phyloP scores from a whole-genome alignment of 345 rosid genomes.

The Angophora floribunda region DNA sequence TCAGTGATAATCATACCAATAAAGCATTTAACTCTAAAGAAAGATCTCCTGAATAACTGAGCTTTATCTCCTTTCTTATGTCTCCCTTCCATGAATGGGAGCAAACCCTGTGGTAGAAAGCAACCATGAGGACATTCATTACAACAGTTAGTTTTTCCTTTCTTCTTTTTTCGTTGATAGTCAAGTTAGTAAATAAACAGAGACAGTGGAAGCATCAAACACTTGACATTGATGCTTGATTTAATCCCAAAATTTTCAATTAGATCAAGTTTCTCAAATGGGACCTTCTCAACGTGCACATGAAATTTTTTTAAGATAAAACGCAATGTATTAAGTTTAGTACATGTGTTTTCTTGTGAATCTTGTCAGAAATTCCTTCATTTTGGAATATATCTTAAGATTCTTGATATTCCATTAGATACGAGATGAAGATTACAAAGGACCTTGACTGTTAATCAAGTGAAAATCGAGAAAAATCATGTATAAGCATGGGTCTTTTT shows the following conservation, averaged over 20 bases:
- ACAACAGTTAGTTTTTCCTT: neutral
- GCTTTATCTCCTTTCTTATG: constrained; percentile 42
- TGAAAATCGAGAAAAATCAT: neutral
- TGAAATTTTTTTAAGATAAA: neutral
- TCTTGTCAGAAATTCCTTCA: neutral
- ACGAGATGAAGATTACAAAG: neutral
- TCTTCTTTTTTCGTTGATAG: no score
- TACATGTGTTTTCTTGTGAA: neutral
- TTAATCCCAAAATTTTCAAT: neutral
- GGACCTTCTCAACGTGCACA: neutral
- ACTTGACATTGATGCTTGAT: neutral
- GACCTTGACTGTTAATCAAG: neutral
- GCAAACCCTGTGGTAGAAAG: constrained; percentile 21
- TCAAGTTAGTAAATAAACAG: neutral
- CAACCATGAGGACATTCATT: neutral
- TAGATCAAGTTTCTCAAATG: neutral
- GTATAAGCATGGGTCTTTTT: neutral
- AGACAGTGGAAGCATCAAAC: neutral
- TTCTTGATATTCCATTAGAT: neutral
- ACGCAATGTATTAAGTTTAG: neutral
- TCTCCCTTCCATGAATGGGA: constrained; percentile 59
- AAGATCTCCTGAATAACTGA: constrained; percentile 42
- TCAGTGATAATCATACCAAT: constrained; percentile 33
- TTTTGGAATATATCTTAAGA: neutral
- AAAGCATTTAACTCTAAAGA: constrained; percentile 61